Base-by-base conservation (phyloP, 495 filamentous ascomycete species). In the Cercophora scortea region DNA sequence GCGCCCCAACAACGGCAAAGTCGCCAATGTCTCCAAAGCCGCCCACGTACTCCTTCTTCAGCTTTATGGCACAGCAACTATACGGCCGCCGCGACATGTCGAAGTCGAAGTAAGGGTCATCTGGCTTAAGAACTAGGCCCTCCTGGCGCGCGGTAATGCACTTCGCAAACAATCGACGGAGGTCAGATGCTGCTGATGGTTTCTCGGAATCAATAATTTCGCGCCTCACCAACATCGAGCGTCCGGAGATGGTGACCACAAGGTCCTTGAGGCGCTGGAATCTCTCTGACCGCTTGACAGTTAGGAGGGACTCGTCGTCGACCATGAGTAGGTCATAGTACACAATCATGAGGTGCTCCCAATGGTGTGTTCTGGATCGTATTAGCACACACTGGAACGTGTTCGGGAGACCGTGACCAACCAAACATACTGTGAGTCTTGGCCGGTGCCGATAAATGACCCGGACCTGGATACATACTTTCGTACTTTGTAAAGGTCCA, bases 21-120 rank as follows among this genome's bases (percentile, higher is more conserved):
- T 95, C 90, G 1, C 86, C 82, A 40, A 87, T 84, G 57, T 94
- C 89, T 1, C 89, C 90, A 57, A 90, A 76, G 6, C 82, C 80
- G 16, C 72, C 73, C n/a, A 95, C 85, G 53, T 94, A 95, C 57
- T 94, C 89, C 56, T 91, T 94, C 64, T 95, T 95, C 32, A 95
- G 62, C 67, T 95, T 95, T 60, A 95, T 87, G 67, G 82, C 85
- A 25, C 76, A 75, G 47, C 73, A 75, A 35, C 56, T 70, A 35
- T 66, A 75, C 42, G 45, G 53, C 40, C 61, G 57, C 53, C 57
- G 50, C 15, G 58, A 53, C 11, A 66, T 55, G 33, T 64, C 57
- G 5, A 85, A 79, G 42, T 79, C 66, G 47, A 95, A 86, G 58
- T 94, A 95, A 0, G 89, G 81, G 18, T 85, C 81, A 49, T 90